Evolutionary conservation across 1,284 basidiomycete genomes (phyloP).

Genomic region (Macrocystidia cucumis): DNA sequence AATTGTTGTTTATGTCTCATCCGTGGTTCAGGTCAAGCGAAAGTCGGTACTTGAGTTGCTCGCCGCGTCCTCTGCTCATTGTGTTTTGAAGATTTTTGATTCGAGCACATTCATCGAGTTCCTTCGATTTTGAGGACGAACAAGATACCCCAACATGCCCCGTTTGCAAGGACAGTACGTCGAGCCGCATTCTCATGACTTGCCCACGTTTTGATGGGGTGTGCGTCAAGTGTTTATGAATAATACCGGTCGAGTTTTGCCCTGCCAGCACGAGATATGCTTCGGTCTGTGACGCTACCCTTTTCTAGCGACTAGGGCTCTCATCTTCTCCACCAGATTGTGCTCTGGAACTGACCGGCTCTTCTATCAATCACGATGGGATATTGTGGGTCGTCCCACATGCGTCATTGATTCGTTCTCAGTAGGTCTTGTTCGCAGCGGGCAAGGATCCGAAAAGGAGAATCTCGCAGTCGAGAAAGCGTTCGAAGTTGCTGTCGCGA

Average conservation of each 20-base stretch:
- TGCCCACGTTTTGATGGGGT: too few relatives aligned
- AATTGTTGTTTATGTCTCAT: background rate
- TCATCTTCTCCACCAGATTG: conserved; percentile 33
- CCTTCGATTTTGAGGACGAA: conserved; percentile 33
- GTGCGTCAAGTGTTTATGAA: conserved; percentile 32
- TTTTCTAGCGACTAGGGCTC: background rate
- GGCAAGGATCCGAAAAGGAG: conserved; percentile 44
- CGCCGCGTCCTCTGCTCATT: conserved; percentile 1
- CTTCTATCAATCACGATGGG: conserved; percentile 44
- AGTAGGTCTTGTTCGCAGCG: conserved; percentile 24
- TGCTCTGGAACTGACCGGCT: conserved; percentile 37
- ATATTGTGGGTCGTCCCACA: conserved; percentile 37
- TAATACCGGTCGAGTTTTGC: conserved; percentile 42
- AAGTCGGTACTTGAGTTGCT: conserved; percentile 16
- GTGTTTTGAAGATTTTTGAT: conserved; percentile 29
- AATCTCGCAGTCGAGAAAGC: conserved; percentile 45
- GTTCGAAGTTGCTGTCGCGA: conserved; percentile 45
- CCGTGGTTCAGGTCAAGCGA: conserved; percentile 26
- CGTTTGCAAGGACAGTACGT: conserved; percentile 46
- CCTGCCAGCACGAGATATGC: conserved; percentile 57
- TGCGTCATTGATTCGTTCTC: background rate
- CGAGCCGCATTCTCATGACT: background rate
- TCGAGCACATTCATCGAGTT: conserved; percentile 33
- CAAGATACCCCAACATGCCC: conserved; percentile 38
- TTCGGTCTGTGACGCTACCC: conserved; percentile 28